Evolutionary conservation across 176 grass and related monocot species (phyloP).

Genomic region (Lolium multiflorum): DNA sequence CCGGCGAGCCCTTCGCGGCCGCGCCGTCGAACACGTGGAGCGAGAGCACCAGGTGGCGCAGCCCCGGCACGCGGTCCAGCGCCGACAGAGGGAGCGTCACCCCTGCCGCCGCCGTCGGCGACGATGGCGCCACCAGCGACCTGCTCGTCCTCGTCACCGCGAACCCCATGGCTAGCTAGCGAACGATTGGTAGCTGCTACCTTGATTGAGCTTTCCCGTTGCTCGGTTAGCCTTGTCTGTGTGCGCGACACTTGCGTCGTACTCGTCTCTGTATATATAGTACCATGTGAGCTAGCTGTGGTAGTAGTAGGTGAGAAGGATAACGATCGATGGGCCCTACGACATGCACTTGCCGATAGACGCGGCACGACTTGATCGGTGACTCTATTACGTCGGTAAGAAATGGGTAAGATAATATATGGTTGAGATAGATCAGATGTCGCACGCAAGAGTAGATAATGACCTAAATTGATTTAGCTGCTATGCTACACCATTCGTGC

Average conservation of each 20-base stretch:
- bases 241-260: background rate
- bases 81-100: constrained; percentile 66
- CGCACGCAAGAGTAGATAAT: too few relatives aligned
- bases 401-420: background rate
- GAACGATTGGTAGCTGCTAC: too few relatives aligned
- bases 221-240: too few relatives aligned
- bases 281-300: too few relatives aligned
- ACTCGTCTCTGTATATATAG: background rate
- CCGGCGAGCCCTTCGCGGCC: background rate
- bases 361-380: background rate
- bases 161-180: constrained; percentile 36
- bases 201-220: background rate
- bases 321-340: background rate
- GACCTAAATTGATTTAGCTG: constrained; percentile 24
- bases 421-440: too few relatives aligned
- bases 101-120: constrained; percentile 48
- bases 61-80: constrained; percentile 78
- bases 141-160: constrained; percentile 56
- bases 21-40: constrained; percentile 61
- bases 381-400: background rate
- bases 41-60: constrained; percentile 77
- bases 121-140: constrained; percentile 58
- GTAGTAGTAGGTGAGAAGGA: constrained; percentile 1
- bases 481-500: background rate
- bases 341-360: background rate